Percentiles rank a stretch among this genome's conserved stretches.
These are phyloP conservation scores for Zhuliangozyma blackwelliae DNA, from an alignment of 1,139 yeast species.

Conservation along the genomic window DNA sequence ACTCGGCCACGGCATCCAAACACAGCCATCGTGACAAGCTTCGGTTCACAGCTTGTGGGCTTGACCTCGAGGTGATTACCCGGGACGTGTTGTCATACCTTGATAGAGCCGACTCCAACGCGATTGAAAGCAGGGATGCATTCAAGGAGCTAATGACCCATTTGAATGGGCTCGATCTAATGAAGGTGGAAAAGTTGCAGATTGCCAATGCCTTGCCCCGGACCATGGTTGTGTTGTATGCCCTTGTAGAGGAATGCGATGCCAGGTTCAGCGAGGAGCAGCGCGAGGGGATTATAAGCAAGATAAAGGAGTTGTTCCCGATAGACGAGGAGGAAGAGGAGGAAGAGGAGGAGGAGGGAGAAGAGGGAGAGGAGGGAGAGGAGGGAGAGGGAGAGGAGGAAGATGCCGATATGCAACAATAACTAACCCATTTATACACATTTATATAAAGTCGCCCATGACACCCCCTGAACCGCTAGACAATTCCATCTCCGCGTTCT, in stretches of 20 bases:
- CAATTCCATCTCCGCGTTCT: constrained; percentile 14
- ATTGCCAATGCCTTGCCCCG: constrained; percentile 77
- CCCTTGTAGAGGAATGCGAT: constrained; percentile 90
- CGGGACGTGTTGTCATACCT: constrained; percentile 56
- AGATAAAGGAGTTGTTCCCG: constrained; percentile 51
- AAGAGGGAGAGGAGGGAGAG: constrained; percentile 13
- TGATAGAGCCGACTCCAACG: constrained; percentile 39
- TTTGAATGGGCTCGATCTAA: constrained; percentile 55
- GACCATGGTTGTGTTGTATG: constrained; percentile 71
- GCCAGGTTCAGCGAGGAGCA: constrained; percentile 66
- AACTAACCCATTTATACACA: neutral
- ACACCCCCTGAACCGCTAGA: constrained; percentile 13
- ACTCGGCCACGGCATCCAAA: constrained; percentile 25
- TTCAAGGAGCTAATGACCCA: constrained; percentile 50
- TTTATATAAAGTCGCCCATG: constrained; percentile 25
- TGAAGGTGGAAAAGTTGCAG: constrained; percentile 82
- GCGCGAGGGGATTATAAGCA: constrained; percentile 49
- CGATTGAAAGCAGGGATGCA: constrained; percentile 39
- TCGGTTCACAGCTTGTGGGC: constrained; percentile 42
- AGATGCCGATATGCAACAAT: constrained; percentile 4
- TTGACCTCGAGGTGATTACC: constrained; percentile 61
- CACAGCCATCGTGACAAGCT: constrained; percentile 38
- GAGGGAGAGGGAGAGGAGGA: constrained; percentile 9
- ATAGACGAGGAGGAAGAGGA: constrained; percentile 29
- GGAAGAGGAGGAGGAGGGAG: constrained; percentile 27